These are phyloP conservation scores for Crotalaria pallida DNA, from an alignment of 306 rosid genomes.

Conservation along the genomic window DNA sequence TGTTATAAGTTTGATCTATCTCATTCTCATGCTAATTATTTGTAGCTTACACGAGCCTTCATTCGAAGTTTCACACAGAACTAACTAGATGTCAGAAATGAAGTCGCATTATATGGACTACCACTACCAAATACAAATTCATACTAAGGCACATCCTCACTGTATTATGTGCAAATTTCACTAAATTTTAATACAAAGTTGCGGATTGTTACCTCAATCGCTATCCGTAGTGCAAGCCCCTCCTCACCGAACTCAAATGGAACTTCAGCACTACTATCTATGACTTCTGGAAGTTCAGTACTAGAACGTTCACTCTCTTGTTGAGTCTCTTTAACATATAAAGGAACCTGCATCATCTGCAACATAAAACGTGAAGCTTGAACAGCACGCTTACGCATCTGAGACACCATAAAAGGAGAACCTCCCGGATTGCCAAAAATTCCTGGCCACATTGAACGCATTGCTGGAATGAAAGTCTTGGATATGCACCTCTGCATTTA, in stretches of 20 bases:
- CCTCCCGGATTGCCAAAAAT: constrained; percentile 60
- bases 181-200: neutral
- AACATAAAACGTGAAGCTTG: constrained; percentile 95
- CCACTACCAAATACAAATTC: neutral
- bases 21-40: neutral
- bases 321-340: constrained; percentile 48
- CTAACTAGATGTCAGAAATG: neutral
- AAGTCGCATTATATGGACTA: neutral
- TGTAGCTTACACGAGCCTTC: neutral
- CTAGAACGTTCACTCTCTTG: constrained; percentile 37
- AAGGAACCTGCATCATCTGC: constrained; percentile 86
- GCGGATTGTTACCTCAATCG: constrained; percentile 60
- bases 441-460: constrained; percentile 98
- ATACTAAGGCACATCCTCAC: neutral
- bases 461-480: constrained; percentile 71
- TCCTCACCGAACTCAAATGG: constrained; percentile 78
- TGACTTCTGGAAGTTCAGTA: constrained; percentile 40
- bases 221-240: constrained; percentile 82
- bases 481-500: constrained; percentile 65
- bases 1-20: neutral
- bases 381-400: constrained; percentile 85
- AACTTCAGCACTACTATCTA: constrained; percentile 41
- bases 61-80: neutral
- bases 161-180: neutral
- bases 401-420: constrained; percentile 52